Evolutionary conservation across 192 early-diverging fungal genomes (phyloP), one percentile per base, ranked within the genome.

Genomic region (Podila verticillata): DNA sequence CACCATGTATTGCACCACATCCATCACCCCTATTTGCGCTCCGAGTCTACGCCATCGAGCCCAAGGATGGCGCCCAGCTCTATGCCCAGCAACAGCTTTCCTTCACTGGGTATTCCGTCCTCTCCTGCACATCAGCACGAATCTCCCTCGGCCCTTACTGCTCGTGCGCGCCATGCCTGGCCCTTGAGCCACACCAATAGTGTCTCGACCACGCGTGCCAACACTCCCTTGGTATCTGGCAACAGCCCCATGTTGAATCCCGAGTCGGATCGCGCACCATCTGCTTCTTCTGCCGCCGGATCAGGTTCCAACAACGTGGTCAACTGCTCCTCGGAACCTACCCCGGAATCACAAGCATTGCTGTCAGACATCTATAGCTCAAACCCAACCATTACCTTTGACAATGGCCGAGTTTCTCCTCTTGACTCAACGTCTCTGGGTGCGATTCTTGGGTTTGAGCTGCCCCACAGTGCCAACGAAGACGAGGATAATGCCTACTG

Each of bases 401-500:
- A 79, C 30, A 79, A 79, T 48, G 75, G 70, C 6, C 77, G 77
- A 9, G 39, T 49, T 0, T 80, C 77, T 2, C 77, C 77, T 32
- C 28, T 80, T 65, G 77, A 80, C 24, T 71, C 71, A 57, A 80
- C 77, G 4, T 80, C 77, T 12, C 35, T 80, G 32, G 77, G 77
- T 5, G 77, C 77, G 0, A 80, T 80, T 32, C 70, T 80, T 15
- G 77, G 77, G n/a, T 80, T 80, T 51, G 77, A 80, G 24, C 48
- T 80, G 22, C 77, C 77, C 24, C 77, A 80, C 54, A 80, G 77
- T 54, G 17, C 77, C 15, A 80, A 80, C 34, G 77, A 80, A 36
- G 77, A 80, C 5, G 77, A 80, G 32, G 77, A 80, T 19, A 72
- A 66, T 68, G 77, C 77, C 10, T 80, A 80, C 35, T 80, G 77